A percentile compares a stretch with the other conserved stretches of the same genome.
Conservation (phyloP, 2,329 filamentous ascomycete species). For the Diaporthe nobilis region DNA sequence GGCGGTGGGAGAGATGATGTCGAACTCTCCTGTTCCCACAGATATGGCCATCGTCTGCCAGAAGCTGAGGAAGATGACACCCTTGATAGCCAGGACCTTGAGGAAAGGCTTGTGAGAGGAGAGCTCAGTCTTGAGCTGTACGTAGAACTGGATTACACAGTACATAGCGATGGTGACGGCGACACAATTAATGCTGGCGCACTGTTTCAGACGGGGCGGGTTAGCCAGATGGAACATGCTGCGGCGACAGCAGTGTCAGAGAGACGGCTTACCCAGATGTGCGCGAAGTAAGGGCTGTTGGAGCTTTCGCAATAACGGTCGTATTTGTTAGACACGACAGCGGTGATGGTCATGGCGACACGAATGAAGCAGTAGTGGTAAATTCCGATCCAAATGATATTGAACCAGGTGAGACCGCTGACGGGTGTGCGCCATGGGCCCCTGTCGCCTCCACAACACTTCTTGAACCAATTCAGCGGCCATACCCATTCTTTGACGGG, state of each 20-base stretch:
- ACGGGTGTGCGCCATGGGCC: slow-evolving; percentile 81
- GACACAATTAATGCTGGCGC: slow-evolving; percentile 76
- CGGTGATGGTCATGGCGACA: slow-evolving; percentile 83
- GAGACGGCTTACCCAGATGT: slow-evolving; percentile 79
- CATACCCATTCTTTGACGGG: slow-evolving; percentile 80
- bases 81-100: slow-evolving; percentile 89
- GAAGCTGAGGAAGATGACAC: slow-evolving; percentile 92
- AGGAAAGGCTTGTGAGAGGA: slow-evolving; percentile 79
- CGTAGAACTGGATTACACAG: slow-evolving; percentile 88
- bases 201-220: slow-evolving; percentile 54
- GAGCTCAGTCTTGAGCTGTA: slow-evolving; percentile 79
- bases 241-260: slow-evolving; percentile 35
- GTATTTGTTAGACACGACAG: slow-evolving; percentile 79
- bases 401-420: slow-evolving; percentile 92
- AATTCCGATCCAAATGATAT: slow-evolving; percentile 84
- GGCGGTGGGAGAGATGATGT: slow-evolving; percentile 72
- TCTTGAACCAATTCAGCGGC: slow-evolving; percentile 79
- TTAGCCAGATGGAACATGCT: slow-evolving; percentile 3
- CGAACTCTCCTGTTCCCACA: slow-evolving; percentile 66
- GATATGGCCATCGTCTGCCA: slow-evolving; percentile 78
- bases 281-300: slow-evolving; percentile 82
- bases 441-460: slow-evolving; percentile 77
- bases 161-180: slow-evolving; percentile 90
- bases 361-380: slow-evolving; percentile 91
- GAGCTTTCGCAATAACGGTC: slow-evolving; percentile 84